A percentile compares a stretch with the other conserved stretches of the same genome.
These are phyloP conservation scores for Kuraishia capsulata DNA, from an alignment of 805 yeast genomes.

Conservation along the genomic window DNA sequence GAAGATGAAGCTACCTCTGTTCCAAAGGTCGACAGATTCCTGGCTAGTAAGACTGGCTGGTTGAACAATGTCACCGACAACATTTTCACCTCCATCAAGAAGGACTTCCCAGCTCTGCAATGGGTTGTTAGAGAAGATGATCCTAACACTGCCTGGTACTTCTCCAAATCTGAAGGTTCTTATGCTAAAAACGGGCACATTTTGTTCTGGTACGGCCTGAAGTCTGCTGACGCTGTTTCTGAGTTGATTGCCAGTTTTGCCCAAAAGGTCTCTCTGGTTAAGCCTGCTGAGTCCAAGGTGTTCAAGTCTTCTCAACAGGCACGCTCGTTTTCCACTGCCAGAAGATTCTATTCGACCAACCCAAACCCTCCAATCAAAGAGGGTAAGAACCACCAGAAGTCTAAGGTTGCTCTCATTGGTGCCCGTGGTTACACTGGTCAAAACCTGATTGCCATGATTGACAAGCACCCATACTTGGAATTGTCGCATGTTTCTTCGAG, in stretches of 20 bases:
- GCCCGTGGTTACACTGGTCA: conserved; percentile 98
- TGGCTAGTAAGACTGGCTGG: conserved; percentile 91
- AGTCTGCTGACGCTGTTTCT: conserved; percentile 51
- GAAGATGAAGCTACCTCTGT: conserved; percentile 33
- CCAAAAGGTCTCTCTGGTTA: conserved; percentile 24
- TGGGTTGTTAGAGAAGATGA: conserved; percentile 92
- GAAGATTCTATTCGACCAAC: conserved; percentile 30
- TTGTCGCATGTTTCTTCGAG: conserved; percentile 92
- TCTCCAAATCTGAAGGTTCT: conserved; percentile 89
- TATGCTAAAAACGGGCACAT: conserved; percentile 83
- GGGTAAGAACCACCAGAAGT: conserved; percentile 50
- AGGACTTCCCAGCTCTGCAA: conserved; percentile 64
- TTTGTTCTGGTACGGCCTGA: conserved; percentile 90
- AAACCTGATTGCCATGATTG: conserved; percentile 79
- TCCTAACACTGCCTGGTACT: conserved; percentile 85
- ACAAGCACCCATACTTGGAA: conserved; percentile 81
- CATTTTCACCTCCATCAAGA: conserved; percentile 72
- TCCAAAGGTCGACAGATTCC: conserved; percentile 74
- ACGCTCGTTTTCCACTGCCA: conserved; percentile 41
- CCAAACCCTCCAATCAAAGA: conserved; percentile 66
- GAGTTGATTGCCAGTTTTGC: conserved; percentile 52
- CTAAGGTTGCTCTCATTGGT: conserved; percentile 89
- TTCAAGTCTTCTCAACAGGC: conserved; percentile 38
- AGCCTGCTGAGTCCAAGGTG: conserved; percentile 34
- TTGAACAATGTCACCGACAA: conserved; percentile 94